Conservation (phyloP, 345 rosid species). For the Bruguiera gymnorhiza region DNA sequence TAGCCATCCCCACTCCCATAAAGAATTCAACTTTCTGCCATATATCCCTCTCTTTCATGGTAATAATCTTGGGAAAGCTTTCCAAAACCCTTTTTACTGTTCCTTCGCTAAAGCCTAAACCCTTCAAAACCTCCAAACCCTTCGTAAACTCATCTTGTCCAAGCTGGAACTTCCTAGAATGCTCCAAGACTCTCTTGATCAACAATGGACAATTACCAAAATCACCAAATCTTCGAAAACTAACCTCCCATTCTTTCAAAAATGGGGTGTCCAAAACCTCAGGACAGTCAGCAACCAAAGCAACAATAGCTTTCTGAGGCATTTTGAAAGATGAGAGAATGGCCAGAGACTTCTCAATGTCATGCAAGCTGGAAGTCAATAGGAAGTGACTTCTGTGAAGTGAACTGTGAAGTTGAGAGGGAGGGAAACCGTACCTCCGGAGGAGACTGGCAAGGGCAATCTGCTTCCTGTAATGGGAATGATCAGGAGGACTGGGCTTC, state of each 20-base stretch:
- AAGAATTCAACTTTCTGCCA: conserved; percentile 48
- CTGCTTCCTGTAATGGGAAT: conserved; percentile 39
- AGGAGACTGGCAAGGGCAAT: conserved; percentile 58
- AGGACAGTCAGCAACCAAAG: conserved; percentile 59
- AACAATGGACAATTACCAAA: conserved; percentile 34
- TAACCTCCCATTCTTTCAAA: conserved; percentile 54
- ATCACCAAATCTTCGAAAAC: conserved; percentile 24
- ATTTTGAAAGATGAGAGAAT: conserved; percentile 52
- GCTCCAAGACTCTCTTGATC: conserved; percentile 44
- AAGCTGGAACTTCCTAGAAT: conserved; percentile 46
- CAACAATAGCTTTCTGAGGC: conserved; percentile 48
- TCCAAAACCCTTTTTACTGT: conserved; percentile 47
- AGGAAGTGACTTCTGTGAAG: conserved; percentile 41
- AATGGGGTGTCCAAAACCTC: conserved; percentile 54
- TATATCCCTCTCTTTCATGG: conserved; percentile 45
- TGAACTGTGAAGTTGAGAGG: conserved; percentile 46
- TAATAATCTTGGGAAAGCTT: conserved; percentile 48
- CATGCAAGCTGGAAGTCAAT: conserved; percentile 37
- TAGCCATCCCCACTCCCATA: conserved; percentile 36
- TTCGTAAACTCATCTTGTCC: conserved; percentile 43
- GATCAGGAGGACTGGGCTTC: conserved; percentile 16
- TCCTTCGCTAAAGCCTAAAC: conserved; percentile 56
- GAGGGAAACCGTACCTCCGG: conserved; percentile 64
- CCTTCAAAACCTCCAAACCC: conserved; percentile 38
- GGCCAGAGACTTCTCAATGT: conserved; percentile 51